phyloP scores from a whole-genome alignment of 1,139 yeast species.

The Candida dubliniensis region DNA sequence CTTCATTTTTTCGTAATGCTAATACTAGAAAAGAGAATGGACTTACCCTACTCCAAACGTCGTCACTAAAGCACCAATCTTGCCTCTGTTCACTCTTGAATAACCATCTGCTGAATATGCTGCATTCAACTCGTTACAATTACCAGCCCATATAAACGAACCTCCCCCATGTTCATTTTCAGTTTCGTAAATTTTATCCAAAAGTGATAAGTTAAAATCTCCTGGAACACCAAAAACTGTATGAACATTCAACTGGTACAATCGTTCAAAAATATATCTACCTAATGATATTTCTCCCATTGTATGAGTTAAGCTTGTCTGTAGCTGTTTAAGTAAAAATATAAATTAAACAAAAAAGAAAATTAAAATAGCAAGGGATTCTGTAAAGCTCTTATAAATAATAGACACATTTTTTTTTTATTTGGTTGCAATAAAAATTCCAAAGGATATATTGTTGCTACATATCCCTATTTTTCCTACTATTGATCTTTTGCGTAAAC shows the following conservation, averaged over 20 bases:
- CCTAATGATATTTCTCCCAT: conserved; percentile 44
- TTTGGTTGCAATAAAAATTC: too few species aligned
- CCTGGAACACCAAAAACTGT: conserved; percentile 47
- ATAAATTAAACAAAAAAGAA: neutral
- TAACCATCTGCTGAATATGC: conserved; percentile 48
- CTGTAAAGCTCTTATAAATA: neutral
- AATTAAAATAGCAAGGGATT: neutral
- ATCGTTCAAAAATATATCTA: conserved; percentile 44
- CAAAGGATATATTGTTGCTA: too few species aligned
- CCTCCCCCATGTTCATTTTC: conserved; percentile 20
- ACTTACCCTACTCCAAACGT: conserved; percentile 40
- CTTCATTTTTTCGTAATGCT: too few species aligned
- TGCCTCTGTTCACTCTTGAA: conserved; percentile 31
- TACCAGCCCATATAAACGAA: conserved; percentile 41
- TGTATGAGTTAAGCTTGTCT: neutral
- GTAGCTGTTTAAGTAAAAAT: neutral
- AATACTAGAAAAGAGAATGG: too few species aligned
- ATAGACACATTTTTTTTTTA: too few species aligned
- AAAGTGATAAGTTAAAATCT: conserved; percentile 38
- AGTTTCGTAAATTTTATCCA: conserved; percentile 41
- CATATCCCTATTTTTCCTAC: too few species aligned
- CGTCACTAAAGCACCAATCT: conserved; percentile 39
- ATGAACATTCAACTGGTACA: conserved; percentile 39
- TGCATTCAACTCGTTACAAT: conserved; percentile 45
- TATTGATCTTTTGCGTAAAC: too few species aligned